Evolutionary conservation across 2,329 filamentous ascomycete species (phyloP), one percentile per base, ranked within the genome.

Genomic region (Calonectria leucothoes): DNA sequence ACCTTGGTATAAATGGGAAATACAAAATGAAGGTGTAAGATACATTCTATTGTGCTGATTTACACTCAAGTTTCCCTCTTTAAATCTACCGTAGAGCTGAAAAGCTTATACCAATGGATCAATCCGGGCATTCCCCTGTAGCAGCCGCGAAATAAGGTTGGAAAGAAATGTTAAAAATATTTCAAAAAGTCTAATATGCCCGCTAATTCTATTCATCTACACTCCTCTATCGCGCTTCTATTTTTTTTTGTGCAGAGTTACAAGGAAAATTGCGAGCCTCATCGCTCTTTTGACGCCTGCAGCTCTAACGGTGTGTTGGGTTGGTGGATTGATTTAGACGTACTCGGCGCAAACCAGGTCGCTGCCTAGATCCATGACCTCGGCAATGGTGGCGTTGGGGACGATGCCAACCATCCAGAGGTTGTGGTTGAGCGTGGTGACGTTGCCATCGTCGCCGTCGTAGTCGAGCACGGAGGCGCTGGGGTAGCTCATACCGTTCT

Each of bases 371-470:
- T 78, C 76, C 76, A 77, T 78, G 14, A 78, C 64, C 25, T 77
- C 77, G 29, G 33, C 55, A 29, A 78, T 71, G 2, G 71, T 82
- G 37, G 85, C 85, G 6, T 74, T 76, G 3, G 66, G 69, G 14
- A 66, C 49, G 4, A 75, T 66, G 1, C 64, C 70, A 27, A 45
- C 57, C 65, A 72, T 70, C 35, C 64, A 74, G 6, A 76, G 57
- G 49, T 71, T 70, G n/a, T 76, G 72, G 37, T 73, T 74, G 23
- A 76, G 59, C 23, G 74, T 76, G 14, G 67, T 75, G 14, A 59
- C 55, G 35, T 69, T 72, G 25, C 74, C 49, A 3, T 57, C 42
- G 20, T 76, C 74, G 15, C 74, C 70, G 14, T 71, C 57, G 29
- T 74, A 71, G 68, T 68, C 48, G 15, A 72, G 51, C 29, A 74